phyloP scores from a whole-genome alignment of 2,329 filamentous ascomycete species.

The Botrytis elliptica region DNA sequence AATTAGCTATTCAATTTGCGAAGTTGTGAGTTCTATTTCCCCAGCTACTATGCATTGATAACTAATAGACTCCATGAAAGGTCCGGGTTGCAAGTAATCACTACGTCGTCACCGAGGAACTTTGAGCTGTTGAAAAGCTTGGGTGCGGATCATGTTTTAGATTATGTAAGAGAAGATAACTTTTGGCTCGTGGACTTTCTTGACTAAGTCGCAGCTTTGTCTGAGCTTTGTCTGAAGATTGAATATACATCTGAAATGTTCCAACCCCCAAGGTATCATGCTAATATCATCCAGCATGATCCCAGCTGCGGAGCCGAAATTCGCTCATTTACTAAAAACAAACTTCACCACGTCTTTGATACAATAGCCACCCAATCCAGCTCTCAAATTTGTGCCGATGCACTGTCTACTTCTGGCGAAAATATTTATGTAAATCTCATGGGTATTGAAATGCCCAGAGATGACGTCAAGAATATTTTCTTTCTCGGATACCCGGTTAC shows the following conservation, averaged over 20 bases:
- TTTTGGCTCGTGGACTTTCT: not conserved
- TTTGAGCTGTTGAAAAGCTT: constrained; percentile 41
- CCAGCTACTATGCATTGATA: no score
- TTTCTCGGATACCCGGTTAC: not conserved
- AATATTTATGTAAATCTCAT: not conserved
- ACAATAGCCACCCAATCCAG: constrained; percentile 40
- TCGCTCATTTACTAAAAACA: constrained; percentile 44
- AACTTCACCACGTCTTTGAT: constrained; percentile 48
- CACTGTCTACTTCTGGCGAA: not conserved
- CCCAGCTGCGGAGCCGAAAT: constrained; percentile 45
- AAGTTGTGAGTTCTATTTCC: constrained; percentile 38
- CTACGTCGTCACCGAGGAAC: constrained; percentile 42
- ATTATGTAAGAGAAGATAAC: constrained; percentile 37
- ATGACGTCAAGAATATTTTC: not conserved
- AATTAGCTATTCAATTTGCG: constrained; percentile 39
- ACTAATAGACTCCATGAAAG: not conserved
- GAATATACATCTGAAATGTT: not conserved
- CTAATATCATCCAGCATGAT: constrained; percentile 34
- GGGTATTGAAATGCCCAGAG: not conserved
- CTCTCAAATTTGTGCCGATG: constrained; percentile 20
- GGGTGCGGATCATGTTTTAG: constrained; percentile 45
- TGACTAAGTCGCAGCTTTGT: not conserved
- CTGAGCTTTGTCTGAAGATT: not conserved
- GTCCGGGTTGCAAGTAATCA: constrained; percentile 34
- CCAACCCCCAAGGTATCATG: not conserved